Conservation (phyloP, 1,139 yeast species). For the Diutina scorzettiae region DNA sequence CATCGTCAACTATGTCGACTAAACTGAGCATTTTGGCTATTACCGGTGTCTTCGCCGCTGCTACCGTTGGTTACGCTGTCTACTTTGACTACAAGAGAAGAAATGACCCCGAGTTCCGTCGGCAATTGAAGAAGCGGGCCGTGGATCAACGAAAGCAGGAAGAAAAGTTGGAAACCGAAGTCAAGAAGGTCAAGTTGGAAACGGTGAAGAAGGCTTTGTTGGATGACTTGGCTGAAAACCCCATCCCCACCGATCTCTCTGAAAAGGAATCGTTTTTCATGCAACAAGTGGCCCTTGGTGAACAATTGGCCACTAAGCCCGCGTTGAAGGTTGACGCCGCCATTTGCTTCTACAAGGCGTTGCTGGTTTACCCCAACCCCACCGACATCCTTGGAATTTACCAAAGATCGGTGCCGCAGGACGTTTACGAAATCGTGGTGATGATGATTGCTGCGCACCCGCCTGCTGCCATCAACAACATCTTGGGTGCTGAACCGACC, state of each 20-base stretch:
- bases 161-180: conserved; percentile 44
- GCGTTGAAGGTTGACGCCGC: conserved; percentile 70
- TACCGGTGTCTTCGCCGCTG: conserved; percentile 26
- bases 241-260: conserved; percentile 60
- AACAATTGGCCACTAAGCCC: conserved; percentile 48
- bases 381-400: conserved; percentile 80
- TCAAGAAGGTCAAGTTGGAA: conserved; percentile 48
- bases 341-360: conserved; percentile 85
- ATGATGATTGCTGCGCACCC: conserved; percentile 86
- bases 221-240: conserved; percentile 54
- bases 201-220: conserved; percentile 50
- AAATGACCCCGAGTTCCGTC: conserved; percentile 71
- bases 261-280: conserved; percentile 73
- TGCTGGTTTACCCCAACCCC: conserved; percentile 89
- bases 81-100: conserved; percentile 93
- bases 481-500: conserved; percentile 16
- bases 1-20: conserved; percentile 1
- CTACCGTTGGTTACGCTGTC: conserved; percentile 62
- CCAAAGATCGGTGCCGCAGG: conserved; percentile 78
- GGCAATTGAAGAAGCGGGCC: conserved; percentile 50
- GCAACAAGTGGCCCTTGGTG: conserved; percentile 77
- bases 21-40: background rate
- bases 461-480: conserved; percentile 66
- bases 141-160: conserved; percentile 47
- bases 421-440: conserved; percentile 69